Evolutionary conservation across 176 grass and related monocot species (phyloP).

Genomic region (Oryza longistaminata): DNA sequence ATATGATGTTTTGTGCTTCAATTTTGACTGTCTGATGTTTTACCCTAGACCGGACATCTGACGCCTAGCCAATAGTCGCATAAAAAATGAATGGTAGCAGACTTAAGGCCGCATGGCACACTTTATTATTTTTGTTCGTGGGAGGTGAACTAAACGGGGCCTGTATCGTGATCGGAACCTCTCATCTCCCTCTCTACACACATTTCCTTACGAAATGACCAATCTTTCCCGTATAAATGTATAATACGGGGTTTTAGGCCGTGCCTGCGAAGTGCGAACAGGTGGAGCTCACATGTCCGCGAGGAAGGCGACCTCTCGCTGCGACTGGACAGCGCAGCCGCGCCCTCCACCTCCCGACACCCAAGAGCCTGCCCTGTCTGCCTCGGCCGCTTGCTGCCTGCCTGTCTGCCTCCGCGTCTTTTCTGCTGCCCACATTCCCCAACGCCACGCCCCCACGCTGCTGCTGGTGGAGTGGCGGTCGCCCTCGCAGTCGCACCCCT

Average conservation of each 20-base stretch:
- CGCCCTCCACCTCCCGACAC: not conserved
- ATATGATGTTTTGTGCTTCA: too few relatives aligned
- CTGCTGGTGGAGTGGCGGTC: not conserved
- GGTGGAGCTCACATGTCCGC: conserved; percentile 34
- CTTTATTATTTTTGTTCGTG: too few relatives aligned
- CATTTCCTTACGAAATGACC: too few relatives aligned
- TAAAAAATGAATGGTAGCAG: too few relatives aligned
- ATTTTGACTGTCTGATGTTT: too few relatives aligned
- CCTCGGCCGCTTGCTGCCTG: conserved; percentile 17
- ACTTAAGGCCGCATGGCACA: too few relatives aligned
- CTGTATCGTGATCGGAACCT: too few relatives aligned
- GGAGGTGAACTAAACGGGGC: too few relatives aligned
- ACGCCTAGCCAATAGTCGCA: too few relatives aligned
- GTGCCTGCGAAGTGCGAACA: not conserved
- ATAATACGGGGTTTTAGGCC: not conserved
- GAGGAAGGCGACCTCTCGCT: not conserved
- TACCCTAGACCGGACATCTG: too few relatives aligned
- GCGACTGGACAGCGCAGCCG: conserved; percentile 25
- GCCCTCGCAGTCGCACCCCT: not conserved
- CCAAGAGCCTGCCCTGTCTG: not conserved
- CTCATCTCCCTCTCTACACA: too few relatives aligned
- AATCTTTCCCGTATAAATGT: not conserved
- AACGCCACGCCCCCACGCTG: conserved; percentile 5
- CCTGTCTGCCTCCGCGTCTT: conserved; percentile 10
- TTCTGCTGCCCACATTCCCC: conserved; percentile 47